Percentiles rank a stretch among this genome's conserved stretches.
phyloP scores from a whole-genome alignment of 768 basidiomycete genomes.

The Boletus reticulatus region DNA sequence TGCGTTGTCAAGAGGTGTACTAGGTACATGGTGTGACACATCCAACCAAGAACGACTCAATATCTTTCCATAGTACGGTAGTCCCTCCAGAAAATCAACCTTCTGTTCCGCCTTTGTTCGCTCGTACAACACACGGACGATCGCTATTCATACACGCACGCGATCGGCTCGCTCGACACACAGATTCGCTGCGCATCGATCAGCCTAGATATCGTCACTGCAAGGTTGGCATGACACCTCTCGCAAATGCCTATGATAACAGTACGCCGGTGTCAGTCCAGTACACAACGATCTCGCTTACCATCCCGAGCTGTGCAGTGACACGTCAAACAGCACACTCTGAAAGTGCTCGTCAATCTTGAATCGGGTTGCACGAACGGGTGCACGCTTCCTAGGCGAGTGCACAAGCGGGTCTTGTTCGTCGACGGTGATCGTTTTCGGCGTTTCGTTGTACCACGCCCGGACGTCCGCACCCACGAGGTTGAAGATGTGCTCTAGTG shows the following conservation, averaged over 20 bases:
- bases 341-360: slow-evolving; percentile 78
- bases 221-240: slow-evolving; percentile 49
- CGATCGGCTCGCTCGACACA: slow-evolving; percentile 54
- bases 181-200: slow-evolving; percentile 57
- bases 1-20: too few species aligned
- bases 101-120: slow-evolving; percentile 57
- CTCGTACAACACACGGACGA: slow-evolving; percentile 80
- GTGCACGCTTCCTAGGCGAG: slow-evolving; percentile 37
- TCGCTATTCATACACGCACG: slow-evolving; percentile 86
- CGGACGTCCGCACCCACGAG: slow-evolving; percentile 34
- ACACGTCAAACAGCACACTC: slow-evolving; percentile 67
- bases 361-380: slow-evolving; percentile 34
- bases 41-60: too few species aligned
- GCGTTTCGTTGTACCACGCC: slow-evolving; percentile 5
- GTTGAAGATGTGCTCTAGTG: slow-evolving; percentile 87
- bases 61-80: too few species aligned
- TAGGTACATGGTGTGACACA: too few species aligned
- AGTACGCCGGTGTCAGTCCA: neutral
- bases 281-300: slow-evolving; percentile 18
- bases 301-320: slow-evolving; percentile 53
- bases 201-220: slow-evolving; percentile 56
- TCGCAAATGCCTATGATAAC: slow-evolving; percentile 57
- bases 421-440: slow-evolving; percentile 28
- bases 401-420: slow-evolving; percentile 33
- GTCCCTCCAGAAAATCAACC: slow-evolving; percentile 26